Base-by-base conservation (phyloP, 306 rosid genomes). In the Carpinus fangiana region DNA sequence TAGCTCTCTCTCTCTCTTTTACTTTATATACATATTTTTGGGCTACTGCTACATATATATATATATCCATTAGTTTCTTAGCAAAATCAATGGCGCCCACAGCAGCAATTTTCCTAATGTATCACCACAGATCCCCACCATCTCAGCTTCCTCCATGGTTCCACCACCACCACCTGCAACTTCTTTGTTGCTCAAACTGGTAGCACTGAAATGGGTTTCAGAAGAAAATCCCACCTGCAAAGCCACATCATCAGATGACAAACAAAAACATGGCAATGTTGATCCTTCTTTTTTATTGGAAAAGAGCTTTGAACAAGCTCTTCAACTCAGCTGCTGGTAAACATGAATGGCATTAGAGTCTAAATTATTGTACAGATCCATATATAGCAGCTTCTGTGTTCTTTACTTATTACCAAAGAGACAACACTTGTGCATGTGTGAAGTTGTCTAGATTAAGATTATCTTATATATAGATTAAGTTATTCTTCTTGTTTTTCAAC, bases 41-140 rank as follows among this genome's bases (percentile, higher is more conserved):
- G 38, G 7, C 16, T 41, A 14, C 2, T 18, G 8, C n/a, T n/a
- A n/a, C n/a, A n/a, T n/a, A 36, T 17, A 9, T 8, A 36, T 17
- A 9, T 8, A 36, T 2, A 2, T 14, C 45, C 45, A 5, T 38
- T 9, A 20, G 9, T 8, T 7, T 10, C 26, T 21, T 0, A 38
- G 6, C 43, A 3, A 1, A 20, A 7, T 38, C 52, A 38, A 83
- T 83, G 86, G 83, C 86, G n/a, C 86, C 86, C 41, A 83, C 86
- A 28, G 86, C 86, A 28, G 86, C 86, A 72, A 83, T 83, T 83
- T 83, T 83, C 45, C 75, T 64, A 1, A 34, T 83, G 20, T 74
- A 74, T 45, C 80, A 62, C 69, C 66, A 13, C 11, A 5, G 66
- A 34, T 38, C 43, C 16, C 67, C 72, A 20, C 67, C 72, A 17